A percentile compares a stretch with the other conserved stretches of the same genome.
These are phyloP conservation scores for Cytospora mali DNA, from an alignment of 2,329 filamentous ascomycete species.

Conservation along the genomic window DNA sequence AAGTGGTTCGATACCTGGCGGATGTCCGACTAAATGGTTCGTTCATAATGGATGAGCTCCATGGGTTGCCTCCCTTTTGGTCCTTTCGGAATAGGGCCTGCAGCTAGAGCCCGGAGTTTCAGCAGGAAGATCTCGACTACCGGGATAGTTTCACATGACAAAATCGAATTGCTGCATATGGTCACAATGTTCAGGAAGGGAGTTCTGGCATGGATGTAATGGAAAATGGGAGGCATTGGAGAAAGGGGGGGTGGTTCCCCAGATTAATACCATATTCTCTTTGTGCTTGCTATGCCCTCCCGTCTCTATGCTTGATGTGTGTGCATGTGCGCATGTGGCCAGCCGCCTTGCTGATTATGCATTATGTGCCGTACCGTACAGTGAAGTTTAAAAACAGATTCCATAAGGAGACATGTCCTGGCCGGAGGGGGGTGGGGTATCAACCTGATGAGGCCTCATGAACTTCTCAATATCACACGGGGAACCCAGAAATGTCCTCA, in stretches of 20 bases:
- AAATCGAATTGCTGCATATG: conserved; percentile 19
- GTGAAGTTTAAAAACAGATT: conserved; percentile 5
- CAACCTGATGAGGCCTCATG: conserved; percentile 15
- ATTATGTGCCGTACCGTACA: conserved; percentile 24
- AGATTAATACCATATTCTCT: conserved; percentile 18
- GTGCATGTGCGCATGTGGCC: too few species aligned
- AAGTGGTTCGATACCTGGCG: conserved; percentile 93
- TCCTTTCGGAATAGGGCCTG: neutral
- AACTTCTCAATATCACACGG: neutral
- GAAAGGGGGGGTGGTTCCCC: neutral
- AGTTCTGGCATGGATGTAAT: conserved; percentile 11
- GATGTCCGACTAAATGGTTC: conserved; percentile 65
- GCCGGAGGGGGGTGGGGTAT: conserved; percentile 4
- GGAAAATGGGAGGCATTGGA: neutral
- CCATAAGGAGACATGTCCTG: conserved; percentile 8
- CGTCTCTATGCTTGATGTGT: conserved; percentile 14
- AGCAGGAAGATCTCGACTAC: conserved; percentile 4
- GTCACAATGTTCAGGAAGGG: conserved; percentile 8
- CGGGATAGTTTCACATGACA: neutral
- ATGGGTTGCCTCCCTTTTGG: conserved; percentile 4
- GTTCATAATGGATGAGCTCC: neutral
- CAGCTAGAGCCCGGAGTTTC: conserved; percentile 3
- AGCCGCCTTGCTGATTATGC: conserved; percentile 23
- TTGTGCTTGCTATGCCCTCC: conserved; percentile 16
- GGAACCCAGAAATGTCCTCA: neutral